Base-by-base conservation (phyloP, 257 asterid genomes). In the Agastache rugosa region DNA sequence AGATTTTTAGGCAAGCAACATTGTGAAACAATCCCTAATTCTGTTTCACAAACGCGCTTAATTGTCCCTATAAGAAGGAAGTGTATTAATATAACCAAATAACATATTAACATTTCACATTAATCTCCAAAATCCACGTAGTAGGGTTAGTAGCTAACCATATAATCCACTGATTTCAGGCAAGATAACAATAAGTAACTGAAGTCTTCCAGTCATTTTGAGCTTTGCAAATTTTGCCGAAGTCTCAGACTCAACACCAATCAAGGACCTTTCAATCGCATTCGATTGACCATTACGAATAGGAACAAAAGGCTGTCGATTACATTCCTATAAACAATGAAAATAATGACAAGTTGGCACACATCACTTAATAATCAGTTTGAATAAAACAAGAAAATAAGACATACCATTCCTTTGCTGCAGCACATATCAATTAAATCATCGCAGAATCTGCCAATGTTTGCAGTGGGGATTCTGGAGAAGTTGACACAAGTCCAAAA, bases 11-110 rank as follows among this genome's bases (percentile, higher is more conserved):
- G 95, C 66, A 79, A 89, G 48, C 97, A 90, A 69, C 98, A 94
- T 25, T 94, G 98, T 0, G 97, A 85, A 45, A 94, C 97, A 80
- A 94, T 90, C 9, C 96, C 97, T 83, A 94, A 54, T 51, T 85
- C 93, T 0, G 97, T 94, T 72, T 94, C 97, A 27, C 97, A 94
- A 0, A 88, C 76, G 15, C 92, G 76, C 72, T 94, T 94, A 53
- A 91, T 91, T 56, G 58, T 79, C 20, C 96, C 98, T 91, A 84
- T n/a, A 44, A 60, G 39, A 34, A 6, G 47, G 35, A 58, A n/a
- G 8, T 0, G 14, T 15, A 27, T 9, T 47, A 63, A 42, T 22
- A 34, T 27, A 56, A 58, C 78, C 11, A 73, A 17, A 51, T 14
- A 74, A 34, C 8, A 53, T 11, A 75, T 14, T 11, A 37, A 27